Base-by-base conservation (phyloP, 1,139 yeast genomes). In the Pichia sp. region DNA sequence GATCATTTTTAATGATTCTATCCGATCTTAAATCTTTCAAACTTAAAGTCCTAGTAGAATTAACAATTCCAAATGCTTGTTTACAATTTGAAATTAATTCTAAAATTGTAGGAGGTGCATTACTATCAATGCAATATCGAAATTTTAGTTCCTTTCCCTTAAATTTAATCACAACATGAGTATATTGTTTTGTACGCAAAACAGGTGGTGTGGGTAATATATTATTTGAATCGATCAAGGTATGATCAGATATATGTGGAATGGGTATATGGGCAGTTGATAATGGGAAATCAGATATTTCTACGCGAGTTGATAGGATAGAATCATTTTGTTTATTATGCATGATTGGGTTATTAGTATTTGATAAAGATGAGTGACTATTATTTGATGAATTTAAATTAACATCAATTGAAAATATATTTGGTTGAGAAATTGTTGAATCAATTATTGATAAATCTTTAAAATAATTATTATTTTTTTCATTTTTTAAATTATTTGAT, bases 1-100 rank as follows among this genome's bases (percentile, higher is more conserved):
- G 53, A 41, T 62, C 65, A 4, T 51, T 51, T 39, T 53, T 52
- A 10, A 62, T 45, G 4, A 56, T 42, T 4, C 30, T 38, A n/a
- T 55, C 50, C 4, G 57, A 50, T 20, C 50, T 50, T 12, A 43
- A 27, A 48, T 62, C 52, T 40, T 52, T 48, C 16, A 62, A 48
- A 37, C 54, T 55, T 10, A 73, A 56, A 28, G 65, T 59, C 39
- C 70, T 63, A 20, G 53, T 50, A 32, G 62, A 61, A 27, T 63
- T 59, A n/a, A 65, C 60, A 54, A 75, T 66, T 12, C 75, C 73
- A 61, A 86, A 86, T 16, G 87, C 89, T 43, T 71, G 68, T 49
- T 77, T 76, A 23, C 86, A 87, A 59, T 85, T 85, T 46, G 82
- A 85, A 23, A 84, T 59, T 23, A 86, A 64, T 59, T 86, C 95